These are phyloP conservation scores for Phytophthora boehmeriae DNA, from an alignment of 352 stramenopile species.

Conservation along the genomic window DNA sequence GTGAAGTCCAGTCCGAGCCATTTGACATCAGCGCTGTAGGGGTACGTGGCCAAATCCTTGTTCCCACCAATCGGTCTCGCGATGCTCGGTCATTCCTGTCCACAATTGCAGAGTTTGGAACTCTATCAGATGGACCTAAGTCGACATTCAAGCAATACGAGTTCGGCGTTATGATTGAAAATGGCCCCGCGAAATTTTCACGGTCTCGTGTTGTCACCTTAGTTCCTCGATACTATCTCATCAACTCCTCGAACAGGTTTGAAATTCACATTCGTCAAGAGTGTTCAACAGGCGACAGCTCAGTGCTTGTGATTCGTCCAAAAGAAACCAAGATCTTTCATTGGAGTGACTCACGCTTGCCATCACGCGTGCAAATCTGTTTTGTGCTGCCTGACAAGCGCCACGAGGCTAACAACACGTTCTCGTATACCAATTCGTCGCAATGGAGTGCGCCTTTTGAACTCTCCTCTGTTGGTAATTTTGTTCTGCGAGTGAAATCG, in stretches of 20 bases:
- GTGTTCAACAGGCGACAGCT: conserved; percentile 34
- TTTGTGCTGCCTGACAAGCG: conserved; percentile 56
- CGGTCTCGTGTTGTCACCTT: conserved; percentile 81
- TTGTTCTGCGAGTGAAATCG: conserved; percentile 75
- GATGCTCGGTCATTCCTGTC: conserved; percentile 52
- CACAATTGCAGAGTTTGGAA: conserved; percentile 51
- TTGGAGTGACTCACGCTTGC: conserved; percentile 71
- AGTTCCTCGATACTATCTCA: conserved; percentile 81
- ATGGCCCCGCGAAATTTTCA: conserved; percentile 77
- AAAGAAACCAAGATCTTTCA: conserved; percentile 80
- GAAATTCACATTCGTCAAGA: conserved; percentile 77
- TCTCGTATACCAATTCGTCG: conserved; percentile 47
- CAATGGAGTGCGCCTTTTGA: conserved; percentile 85
- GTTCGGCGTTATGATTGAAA: conserved; percentile 87
- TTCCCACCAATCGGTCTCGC: conserved; percentile 52
- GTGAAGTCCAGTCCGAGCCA: conserved; percentile 69
- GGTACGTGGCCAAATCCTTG: conserved; percentile 72
- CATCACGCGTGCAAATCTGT: conserved; percentile 71
- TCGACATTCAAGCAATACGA: conserved; percentile 77
- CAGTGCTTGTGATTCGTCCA: conserved; percentile 49
- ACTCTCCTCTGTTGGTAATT: conserved; percentile 79
- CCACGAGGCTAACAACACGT: conserved; percentile 19
- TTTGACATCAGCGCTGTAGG: conserved; percentile 85
- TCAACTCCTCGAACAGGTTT: conserved; percentile 74
- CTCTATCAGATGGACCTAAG: conserved; percentile 25